phyloP scores from a whole-genome alignment of 495 filamentous ascomycete genomes.

The Aspergillus heteromorphus region DNA sequence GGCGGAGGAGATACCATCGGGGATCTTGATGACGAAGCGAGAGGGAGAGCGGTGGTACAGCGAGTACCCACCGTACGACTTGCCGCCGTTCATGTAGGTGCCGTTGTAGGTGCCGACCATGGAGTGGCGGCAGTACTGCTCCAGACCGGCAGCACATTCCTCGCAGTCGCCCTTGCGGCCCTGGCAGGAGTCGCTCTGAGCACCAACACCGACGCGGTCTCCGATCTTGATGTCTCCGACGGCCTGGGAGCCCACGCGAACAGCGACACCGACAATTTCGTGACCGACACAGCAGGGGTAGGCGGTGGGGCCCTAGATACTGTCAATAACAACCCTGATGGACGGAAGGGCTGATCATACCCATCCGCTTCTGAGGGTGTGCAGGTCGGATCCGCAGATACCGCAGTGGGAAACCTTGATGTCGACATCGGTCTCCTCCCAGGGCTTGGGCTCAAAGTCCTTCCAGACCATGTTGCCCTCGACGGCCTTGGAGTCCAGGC shows the following conservation, averaged over 20 bases:
- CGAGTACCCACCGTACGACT: conserved; percentile 58
- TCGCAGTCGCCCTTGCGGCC: conserved; percentile 49
- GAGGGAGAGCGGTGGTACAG: conserved; percentile 60
- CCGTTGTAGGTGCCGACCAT: conserved; percentile 33
- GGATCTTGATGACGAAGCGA: conserved; percentile 72
- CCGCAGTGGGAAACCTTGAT: conserved; percentile 29
- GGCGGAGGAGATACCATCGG: conserved; percentile 44
- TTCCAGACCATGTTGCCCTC: conserved; percentile 68
- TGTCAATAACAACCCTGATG: background rate
- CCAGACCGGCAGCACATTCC: conserved; percentile 51
- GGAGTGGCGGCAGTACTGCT: conserved; percentile 55
- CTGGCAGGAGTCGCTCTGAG: conserved; percentile 62
- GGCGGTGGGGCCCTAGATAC: conserved; percentile 32
- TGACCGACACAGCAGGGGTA: conserved; percentile 70
- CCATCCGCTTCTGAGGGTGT: conserved; percentile 65
- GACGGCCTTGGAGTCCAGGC: conserved; percentile 38
- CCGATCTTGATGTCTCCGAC: conserved; percentile 59
- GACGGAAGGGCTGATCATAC: conserved; percentile 14
- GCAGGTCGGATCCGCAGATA: conserved; percentile 49
- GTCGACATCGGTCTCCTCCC: conserved; percentile 64
- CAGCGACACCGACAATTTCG: conserved; percentile 70
- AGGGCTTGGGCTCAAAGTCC: conserved; percentile 67
- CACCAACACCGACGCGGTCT: conserved; percentile 78
- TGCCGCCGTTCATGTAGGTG: conserved; percentile 37
- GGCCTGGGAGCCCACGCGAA: conserved; percentile 64